Evolutionary conservation across 768 basidiomycete genomes (phyloP).

Genomic region (Phlebiopsis gigantea): DNA sequence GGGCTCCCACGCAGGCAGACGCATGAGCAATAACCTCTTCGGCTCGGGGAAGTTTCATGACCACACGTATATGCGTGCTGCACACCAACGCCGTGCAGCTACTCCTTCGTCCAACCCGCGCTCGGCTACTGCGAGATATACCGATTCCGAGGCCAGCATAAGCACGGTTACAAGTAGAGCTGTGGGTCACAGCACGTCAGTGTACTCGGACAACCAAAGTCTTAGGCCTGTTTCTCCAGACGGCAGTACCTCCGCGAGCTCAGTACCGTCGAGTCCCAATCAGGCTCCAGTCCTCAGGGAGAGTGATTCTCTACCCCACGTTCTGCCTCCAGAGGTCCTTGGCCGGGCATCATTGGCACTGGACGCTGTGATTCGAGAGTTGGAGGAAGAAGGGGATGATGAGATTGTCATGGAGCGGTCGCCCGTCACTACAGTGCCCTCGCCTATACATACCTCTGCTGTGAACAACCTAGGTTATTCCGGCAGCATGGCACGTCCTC

Average conservation of each 20-base stretch:
- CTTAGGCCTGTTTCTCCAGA: constrained; percentile 56
- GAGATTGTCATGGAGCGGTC: constrained; percentile 76
- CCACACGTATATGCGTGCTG: constrained; percentile 61
- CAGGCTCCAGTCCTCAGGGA: constrained; percentile 34
- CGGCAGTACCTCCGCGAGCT: constrained; percentile 33
- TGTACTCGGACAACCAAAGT: constrained; percentile 41
- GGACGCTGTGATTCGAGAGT: constrained; percentile 70
- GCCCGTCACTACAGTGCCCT: constrained; percentile 23
- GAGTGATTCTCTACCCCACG: constrained; percentile 13
- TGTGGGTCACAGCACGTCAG: constrained; percentile 32
- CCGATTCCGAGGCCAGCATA: constrained; percentile 39
- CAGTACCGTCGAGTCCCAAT: constrained; percentile 39
- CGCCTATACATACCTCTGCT: neutral
- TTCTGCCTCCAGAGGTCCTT: constrained; percentile 45
- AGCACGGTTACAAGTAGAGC: constrained; percentile 28
- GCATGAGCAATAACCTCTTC: constrained; percentile 85
- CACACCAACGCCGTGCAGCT: constrained; percentile 40
- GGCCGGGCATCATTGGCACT: constrained; percentile 70
- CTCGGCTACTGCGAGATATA: constrained; percentile 38
- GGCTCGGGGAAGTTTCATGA: constrained; percentile 78
- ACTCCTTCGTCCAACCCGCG: constrained; percentile 29
- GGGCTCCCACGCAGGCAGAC: constrained; percentile 48
- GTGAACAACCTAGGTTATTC: constrained; percentile 1
- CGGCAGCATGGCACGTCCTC: constrained; percentile 4
- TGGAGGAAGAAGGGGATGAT: constrained; percentile 55